These are phyloP conservation scores for Chenopodium album DNA, from an alignment of 148 eudicot species.

Conservation along the genomic window DNA sequence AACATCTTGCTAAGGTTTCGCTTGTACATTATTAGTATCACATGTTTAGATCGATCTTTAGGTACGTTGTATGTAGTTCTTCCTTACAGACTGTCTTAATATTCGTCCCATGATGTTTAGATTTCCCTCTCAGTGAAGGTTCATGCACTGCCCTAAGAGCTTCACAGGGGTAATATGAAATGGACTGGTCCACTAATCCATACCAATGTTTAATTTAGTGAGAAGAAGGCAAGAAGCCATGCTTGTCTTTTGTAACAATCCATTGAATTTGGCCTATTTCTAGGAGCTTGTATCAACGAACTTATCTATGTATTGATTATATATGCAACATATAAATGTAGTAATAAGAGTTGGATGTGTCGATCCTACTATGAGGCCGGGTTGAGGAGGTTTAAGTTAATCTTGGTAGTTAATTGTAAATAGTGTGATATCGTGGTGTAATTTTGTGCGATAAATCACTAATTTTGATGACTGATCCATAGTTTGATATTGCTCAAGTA, in stretches of 20 bases:
- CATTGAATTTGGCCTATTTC: background rate
- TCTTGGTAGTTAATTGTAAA: too few species aligned
- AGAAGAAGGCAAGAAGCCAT: background rate
- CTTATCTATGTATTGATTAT: too few species aligned
- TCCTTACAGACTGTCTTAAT: too few species aligned
- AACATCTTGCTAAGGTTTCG: background rate
- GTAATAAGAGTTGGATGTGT: too few species aligned
- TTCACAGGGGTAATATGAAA: background rate
- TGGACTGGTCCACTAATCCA: background rate
- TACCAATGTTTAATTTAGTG: background rate
- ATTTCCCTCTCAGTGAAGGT: background rate
- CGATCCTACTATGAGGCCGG: too few species aligned
- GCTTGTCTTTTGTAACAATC: background rate
- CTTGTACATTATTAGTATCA: background rate
- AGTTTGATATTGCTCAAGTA: too few species aligned
- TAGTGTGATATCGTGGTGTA: too few species aligned
- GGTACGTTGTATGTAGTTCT: background rate
- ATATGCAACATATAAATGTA: too few species aligned
- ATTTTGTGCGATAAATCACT: too few species aligned
- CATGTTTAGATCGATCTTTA: background rate
- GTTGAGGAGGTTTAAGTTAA: too few species aligned
- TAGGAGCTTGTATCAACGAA: too few species aligned
- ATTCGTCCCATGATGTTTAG: background rate
- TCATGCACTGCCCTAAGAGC: background rate
- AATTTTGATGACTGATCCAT: too few species aligned